Evolutionary conservation across 257 asterid genomes (phyloP), one percentile per base, ranked within the genome.

Genomic region (Solanum megistacrolobum): DNA sequence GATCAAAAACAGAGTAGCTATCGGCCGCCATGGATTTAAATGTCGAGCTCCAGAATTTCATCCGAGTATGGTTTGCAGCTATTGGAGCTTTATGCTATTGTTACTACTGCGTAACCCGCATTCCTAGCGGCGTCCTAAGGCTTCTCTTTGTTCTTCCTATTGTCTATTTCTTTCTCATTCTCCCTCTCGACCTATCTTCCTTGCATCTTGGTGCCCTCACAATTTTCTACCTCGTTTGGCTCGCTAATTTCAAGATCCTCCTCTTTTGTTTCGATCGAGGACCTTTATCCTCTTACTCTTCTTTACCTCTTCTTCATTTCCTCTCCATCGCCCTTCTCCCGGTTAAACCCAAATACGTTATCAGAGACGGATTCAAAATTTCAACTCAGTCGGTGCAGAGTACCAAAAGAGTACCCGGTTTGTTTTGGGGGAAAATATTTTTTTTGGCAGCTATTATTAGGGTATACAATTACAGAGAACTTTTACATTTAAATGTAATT

Each of bases 211-310:
- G 93, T 20, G 91, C 84, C 4, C 83, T 91, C 65, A 74, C 89
- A 7, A 88, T 94, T 2, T 89, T 94, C 88, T 90, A 88, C 90
- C 62, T 95, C 88, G 92, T 95, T 3, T 95, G 97, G 94, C 92
- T 95, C 0, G 88, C 94, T 41, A 91, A 73, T 85, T 94, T 91
- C 93, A 91, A 93, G 88, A 91, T 93, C 0, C 87, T 94, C 82
- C 94, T 94, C 65, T 94, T 92, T 83, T 93, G 96, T 38, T 95
- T 93, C 88, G 92, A 92, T 60, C 90, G 39, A 9, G 98, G 97
- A 7, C 97, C 98, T 0, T 72, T 95, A 62, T 88, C 91, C 3
- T 46, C 87, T 6, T 12, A 68, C n/a, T 84, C 92, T 5, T 66
- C 88, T 4, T 86, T 88, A 12, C 92, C 95, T 52, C 92, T 93